phyloP scores from a whole-genome alignment of 805 yeast genomes.

The Yamadazyma paraphyllophila region DNA sequence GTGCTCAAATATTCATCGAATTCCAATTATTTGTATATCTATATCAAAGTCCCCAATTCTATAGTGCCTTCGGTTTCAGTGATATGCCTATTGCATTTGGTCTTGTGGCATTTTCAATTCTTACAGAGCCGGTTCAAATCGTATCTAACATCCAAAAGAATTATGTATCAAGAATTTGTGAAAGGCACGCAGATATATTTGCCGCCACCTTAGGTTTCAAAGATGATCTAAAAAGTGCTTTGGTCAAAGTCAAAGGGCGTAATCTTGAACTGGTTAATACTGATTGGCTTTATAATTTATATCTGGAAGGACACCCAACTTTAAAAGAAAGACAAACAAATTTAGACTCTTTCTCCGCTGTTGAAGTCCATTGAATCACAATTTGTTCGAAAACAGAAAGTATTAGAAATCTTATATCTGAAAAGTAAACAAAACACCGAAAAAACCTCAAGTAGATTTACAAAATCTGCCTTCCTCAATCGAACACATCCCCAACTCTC shows the following conservation, averaged over 20 bases:
- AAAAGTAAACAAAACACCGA: no score
- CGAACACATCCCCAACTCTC: no score
- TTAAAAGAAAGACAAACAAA: background rate
- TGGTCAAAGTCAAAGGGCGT: no score
- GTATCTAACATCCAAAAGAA: no score
- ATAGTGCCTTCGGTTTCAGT: slow-evolving; percentile 1
- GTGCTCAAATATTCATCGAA: background rate
- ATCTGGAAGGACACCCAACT: slow-evolving; percentile 1
- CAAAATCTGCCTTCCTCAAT: no score
- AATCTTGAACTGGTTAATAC: background rate
- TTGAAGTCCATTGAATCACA: background rate
- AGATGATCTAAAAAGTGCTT: no score
- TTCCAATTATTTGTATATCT: background rate
- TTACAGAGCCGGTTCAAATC: background rate
- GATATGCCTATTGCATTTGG: slow-evolving; percentile 1
- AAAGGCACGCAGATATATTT: no score
- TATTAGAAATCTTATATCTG: no score
- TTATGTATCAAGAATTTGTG: no score
- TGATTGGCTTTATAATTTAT: slow-evolving; percentile 2
- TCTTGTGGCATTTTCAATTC: background rate
- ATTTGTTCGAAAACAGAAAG: no score
- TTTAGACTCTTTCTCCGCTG: background rate
- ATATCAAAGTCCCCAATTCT: slow-evolving; percentile 1
- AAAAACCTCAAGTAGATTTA: no score
- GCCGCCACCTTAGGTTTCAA: no score